Evolutionary conservation across 2,329 filamentous ascomycete genomes (phyloP).

Genomic region (Myriosclerotinia curreyana): DNA sequence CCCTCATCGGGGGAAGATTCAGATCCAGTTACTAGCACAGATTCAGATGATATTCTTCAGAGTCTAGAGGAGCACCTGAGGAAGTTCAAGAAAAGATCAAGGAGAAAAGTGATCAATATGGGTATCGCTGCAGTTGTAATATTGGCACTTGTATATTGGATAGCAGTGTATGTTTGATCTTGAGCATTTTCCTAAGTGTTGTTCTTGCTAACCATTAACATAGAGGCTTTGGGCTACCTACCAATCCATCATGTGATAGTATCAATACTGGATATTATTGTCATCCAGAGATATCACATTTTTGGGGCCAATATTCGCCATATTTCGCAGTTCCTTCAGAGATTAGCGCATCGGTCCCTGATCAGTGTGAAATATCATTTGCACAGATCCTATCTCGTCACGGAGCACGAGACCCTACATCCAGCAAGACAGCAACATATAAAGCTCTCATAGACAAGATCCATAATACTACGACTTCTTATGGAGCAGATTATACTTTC

Average conservation of each 20-base stretch:
- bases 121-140: conserved; percentile 25
- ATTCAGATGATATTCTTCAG: conserved; percentile 21
- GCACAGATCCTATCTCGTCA: conserved; percentile 80
- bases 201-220: conserved; percentile 18
- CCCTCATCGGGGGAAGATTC: conserved; percentile 13
- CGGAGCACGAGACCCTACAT: conserved; percentile 77
- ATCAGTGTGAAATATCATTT: conserved; percentile 72
- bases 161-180: conserved; percentile 28
- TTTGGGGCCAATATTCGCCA: conserved; percentile 85
- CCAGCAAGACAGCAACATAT: conserved; percentile 63
- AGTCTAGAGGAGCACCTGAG: conserved; percentile 28
- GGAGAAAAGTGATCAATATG: conserved; percentile 25
- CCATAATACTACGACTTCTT: conserved; percentile 53
- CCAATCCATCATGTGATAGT: conserved; percentile 34
- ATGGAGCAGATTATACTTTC: conserved; percentile 64
- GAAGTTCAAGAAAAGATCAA: conserved; percentile 28
- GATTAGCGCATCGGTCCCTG: conserved; percentile 58
- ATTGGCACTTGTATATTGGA: conserved; percentile 31
- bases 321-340: conserved; percentile 73
- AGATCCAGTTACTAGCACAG: conserved; percentile 20
- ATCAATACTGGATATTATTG: conserved; percentile 37
- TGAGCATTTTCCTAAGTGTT: neutral
- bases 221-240: conserved; percentile 26
- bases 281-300: conserved; percentile 37
- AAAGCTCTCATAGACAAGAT: conserved; percentile 62